Percentiles rank a stretch among this genome's conserved stretches.
These are phyloP conservation scores for Acidomyces sp. DNA, from an alignment of 495 filamentous ascomycete species.

Conservation along the genomic window DNA sequence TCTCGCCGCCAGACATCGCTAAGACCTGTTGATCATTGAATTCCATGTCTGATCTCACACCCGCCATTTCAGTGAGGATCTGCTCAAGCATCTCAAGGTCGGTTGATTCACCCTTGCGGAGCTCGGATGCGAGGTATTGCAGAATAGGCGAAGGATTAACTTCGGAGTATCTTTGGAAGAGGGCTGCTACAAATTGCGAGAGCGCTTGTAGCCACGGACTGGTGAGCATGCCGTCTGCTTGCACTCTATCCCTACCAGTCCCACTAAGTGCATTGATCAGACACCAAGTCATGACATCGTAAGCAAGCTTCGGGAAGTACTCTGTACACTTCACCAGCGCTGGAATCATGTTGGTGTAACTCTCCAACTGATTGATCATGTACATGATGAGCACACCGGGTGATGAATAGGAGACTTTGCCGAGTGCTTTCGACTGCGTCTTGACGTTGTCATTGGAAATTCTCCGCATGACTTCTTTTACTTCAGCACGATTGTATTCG, in stretches of 20 bases:
- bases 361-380: constrained; percentile 74
- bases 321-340: constrained; percentile 83
- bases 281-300: constrained; percentile 83
- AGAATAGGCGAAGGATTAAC: constrained; percentile 79
- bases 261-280: constrained; percentile 68
- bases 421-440: constrained; percentile 68
- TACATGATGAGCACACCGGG: constrained; percentile 87
- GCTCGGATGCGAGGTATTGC: constrained; percentile 75
- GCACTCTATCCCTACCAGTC: constrained; percentile 61
- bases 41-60: constrained; percentile 69
- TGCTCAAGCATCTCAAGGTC: constrained; percentile 83
- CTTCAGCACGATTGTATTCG: constrained; percentile 59
- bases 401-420: constrained; percentile 73
- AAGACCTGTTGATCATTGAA: constrained; percentile 76
- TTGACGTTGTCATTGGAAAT: constrained; percentile 74
- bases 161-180: constrained; percentile 66
- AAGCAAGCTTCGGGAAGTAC: constrained; percentile 83
- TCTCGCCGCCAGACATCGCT: constrained; percentile 73
- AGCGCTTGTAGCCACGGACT: constrained; percentile 80
- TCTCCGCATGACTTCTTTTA: constrained; percentile 68
- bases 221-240: constrained; percentile 72
- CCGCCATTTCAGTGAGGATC: constrained; percentile 79
- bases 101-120: constrained; percentile 64
- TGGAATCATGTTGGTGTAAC: constrained; percentile 84
- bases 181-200: constrained; percentile 71